phyloP scores from a whole-genome alignment of 164 flowering plant genomes.

The Umbilicus rupestris region DNA sequence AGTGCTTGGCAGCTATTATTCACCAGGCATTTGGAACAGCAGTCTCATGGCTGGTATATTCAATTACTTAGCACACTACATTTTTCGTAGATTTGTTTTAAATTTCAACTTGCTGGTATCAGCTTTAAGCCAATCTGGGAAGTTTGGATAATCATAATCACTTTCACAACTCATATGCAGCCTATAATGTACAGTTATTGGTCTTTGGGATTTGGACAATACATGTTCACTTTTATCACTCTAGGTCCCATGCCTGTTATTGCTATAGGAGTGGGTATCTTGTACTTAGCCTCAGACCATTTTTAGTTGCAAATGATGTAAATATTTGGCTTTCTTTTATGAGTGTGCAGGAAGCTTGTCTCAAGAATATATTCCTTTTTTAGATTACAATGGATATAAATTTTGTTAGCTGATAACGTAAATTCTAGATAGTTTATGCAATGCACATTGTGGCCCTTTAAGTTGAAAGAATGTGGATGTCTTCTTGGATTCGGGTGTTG shows the following conservation, averaged over 20 bases:
- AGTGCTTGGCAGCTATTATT: constrained; percentile 87
- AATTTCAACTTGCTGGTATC: not conserved
- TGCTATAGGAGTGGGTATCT: too few relatives aligned
- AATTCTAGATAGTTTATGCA: not conserved
- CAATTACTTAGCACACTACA: not conserved
- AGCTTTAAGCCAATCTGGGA: not conserved
- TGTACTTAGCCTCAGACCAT: too few relatives aligned
- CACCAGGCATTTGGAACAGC: constrained; percentile 84
- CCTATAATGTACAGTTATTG: not conserved
- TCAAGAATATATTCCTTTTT: not conserved
- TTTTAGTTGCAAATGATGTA: not conserved
- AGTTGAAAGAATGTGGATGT: too few relatives aligned
- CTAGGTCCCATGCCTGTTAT: too few relatives aligned
- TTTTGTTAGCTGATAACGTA: too few relatives aligned
- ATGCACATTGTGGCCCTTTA: not conserved
- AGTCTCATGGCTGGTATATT: constrained; percentile 79
- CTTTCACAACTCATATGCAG: not conserved
- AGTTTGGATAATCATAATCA: not conserved
- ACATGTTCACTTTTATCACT: too few relatives aligned
- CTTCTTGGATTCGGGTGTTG: too few relatives aligned
- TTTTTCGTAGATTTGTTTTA: not conserved
- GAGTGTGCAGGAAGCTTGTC: not conserved
- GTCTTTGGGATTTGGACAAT: not conserved
- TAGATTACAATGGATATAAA: too few relatives aligned
- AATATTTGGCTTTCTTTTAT: not conserved